Evolutionary conservation across 371 early-diverging fungal genomes (phyloP), one percentile per base, ranked within the genome.

Genomic region (Amoeboaphelidium protococcarum): DNA sequence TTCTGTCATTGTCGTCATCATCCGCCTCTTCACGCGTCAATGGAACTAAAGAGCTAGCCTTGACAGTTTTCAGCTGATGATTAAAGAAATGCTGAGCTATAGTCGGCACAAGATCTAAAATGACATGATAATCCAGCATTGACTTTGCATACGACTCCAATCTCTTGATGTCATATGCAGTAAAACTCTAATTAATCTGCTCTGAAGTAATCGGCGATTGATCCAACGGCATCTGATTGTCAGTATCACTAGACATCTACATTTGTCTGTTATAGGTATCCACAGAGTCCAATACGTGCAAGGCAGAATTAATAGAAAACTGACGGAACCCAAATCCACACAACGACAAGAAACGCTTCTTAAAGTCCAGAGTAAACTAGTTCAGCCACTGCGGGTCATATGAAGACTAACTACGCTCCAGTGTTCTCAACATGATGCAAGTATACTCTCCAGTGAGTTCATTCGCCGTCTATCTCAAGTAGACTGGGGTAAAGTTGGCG

Each of bases 381-480:
- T 41, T 26, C 19, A 69, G 47, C 68, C 70, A 69, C 2, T 26
- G 24, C 20, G 23, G 26, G 45, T 52, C 47, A 13, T 47, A 69
- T 0, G 55, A 61, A 21, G 59, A 25, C 19, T 25, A 40, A 1
- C 27, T 23, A n/a, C 50, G 58, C n/a, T 64, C 56, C 26, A 90
- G 61, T 0, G 74, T 73, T 52, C 76, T 81, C 46, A 95, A 67
- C 87, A 98, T 87, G 22, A 96, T 86, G 52, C 85, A 82, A 0
- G 96, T 82, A 58, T 94, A 85, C 56, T 96, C 97, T 46, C 99
- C 99, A 1, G 98, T 99, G 41, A 91, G 63, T 20, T 90, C 92
- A 55, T 91, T 97, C 45, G 80, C 60, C 4, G 92, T 92, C 58
- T 97, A 96, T 46, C 97, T 84, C 50, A 98, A 59, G 56, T 97